Conservation (phyloP, 176 grass and related monocot species). For the Oryza officinalis region DNA sequence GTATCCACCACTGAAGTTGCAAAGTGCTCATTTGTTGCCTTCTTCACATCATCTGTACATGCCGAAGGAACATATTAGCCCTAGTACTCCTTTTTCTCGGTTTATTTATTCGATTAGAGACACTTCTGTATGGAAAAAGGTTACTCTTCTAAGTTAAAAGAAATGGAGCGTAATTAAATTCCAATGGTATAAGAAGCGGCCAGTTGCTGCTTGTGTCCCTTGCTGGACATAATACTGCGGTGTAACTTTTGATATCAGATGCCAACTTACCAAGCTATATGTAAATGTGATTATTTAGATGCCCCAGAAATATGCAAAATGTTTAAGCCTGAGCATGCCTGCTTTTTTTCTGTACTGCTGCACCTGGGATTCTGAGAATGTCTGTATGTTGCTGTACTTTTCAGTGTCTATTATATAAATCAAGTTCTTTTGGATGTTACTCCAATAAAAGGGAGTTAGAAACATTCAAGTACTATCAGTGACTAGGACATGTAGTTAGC, state of each 20-base stretch:
- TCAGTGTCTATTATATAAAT: background rate
- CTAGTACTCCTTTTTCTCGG: background rate
- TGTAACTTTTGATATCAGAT: background rate
- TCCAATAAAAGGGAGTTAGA: background rate
- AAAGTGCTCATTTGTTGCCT: slow-evolving; percentile 3
- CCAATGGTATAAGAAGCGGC: background rate
- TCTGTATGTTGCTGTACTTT: background rate
- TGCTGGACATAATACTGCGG: background rate
- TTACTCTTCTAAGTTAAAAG: background rate
- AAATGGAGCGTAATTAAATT: background rate
- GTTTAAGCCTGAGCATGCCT: background rate
- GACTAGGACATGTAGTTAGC: background rate
- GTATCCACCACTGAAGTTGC: background rate
- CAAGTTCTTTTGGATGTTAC: background rate
- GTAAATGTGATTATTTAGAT: slow-evolving; percentile 24
- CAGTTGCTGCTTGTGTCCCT: background rate
- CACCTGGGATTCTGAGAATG: background rate
- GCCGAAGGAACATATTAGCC: slow-evolving; percentile 2
- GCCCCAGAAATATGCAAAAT: background rate
- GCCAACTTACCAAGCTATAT: background rate
- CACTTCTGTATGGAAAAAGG: background rate
- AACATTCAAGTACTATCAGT: background rate
- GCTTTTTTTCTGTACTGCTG: background rate
- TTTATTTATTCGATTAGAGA: slow-evolving; percentile 45
- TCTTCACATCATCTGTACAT: slow-evolving; percentile 35